A percentile compares a stretch with the other conserved stretches of the same genome.
Evolutionary conservation across 352 stramenopile species (phyloP).

Genomic region (Elongisporangium senticosum): DNA sequence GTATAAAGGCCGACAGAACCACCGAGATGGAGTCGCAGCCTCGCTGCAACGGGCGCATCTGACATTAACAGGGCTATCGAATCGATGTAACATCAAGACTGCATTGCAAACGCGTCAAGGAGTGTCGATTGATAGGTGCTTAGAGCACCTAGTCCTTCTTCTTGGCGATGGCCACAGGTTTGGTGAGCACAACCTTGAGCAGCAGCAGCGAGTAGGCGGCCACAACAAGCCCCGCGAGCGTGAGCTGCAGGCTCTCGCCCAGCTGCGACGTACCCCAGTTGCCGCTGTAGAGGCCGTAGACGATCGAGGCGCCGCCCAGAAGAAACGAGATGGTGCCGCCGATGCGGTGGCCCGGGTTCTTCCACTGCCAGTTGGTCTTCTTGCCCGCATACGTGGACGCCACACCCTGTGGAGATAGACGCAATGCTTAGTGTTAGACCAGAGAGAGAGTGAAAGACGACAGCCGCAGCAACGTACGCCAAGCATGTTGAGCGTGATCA

Average conservation of each 20-base stretch:
- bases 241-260: slow-evolving; percentile 41
- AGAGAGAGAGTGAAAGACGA: background rate
- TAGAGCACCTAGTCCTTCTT: slow-evolving; percentile 1
- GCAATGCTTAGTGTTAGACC: background rate
- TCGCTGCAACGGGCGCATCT: no score
- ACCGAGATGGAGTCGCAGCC: no score
- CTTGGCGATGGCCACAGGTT: slow-evolving; percentile 6
- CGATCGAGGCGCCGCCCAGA: slow-evolving; percentile 26
- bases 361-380: slow-evolving; percentile 69
- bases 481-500: slow-evolving; percentile 55
- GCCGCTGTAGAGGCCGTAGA: slow-evolving; percentile 57
- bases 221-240: slow-evolving; percentile 27
- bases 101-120: no score
- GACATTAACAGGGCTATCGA: no score
- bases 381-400: slow-evolving; percentile 50
- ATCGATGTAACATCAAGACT: no score
- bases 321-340: slow-evolving; percentile 48
- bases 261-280: slow-evolving; percentile 39
- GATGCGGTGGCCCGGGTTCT: slow-evolving; percentile 57
- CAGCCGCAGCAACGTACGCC: slow-evolving; percentile 22
- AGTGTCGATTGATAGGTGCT: no score
- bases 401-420: slow-evolving; percentile 21
- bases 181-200: slow-evolving; percentile 27
- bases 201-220: slow-evolving; percentile 42
- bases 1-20: no score